Percentiles rank a stretch among this genome's conserved stretches.
Conservation (phyloP, 371 early-diverging fungal species). For the Mortierella polycephala region DNA sequence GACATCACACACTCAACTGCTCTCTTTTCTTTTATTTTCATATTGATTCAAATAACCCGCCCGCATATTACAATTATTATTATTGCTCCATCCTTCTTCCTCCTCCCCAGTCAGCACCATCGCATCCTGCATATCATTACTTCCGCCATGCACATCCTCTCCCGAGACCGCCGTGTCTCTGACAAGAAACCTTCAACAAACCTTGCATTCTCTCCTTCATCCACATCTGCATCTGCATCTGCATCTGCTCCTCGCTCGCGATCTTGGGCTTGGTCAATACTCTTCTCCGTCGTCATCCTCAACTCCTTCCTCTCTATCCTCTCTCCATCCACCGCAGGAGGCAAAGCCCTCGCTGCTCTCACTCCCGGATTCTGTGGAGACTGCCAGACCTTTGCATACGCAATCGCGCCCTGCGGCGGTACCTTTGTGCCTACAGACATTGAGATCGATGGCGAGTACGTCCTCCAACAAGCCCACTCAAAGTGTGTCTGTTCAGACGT, state of each 20-base stretch:
- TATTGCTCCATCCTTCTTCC: too few species aligned
- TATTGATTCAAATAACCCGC: too few species aligned
- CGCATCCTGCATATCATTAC: not conserved
- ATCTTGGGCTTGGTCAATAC: conserved; percentile 24
- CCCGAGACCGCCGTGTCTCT: too few species aligned
- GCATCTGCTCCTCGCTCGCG: not conserved
- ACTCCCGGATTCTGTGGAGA: conserved; percentile 43
- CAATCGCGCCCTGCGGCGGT: conserved; percentile 39
- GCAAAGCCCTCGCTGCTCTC: conserved; percentile 20
- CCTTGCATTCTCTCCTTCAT: not conserved
- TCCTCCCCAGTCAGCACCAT: not conserved
- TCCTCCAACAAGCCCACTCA: conserved; percentile 17
- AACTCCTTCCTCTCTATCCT: conserved; percentile 21
- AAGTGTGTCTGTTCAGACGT: conserved; percentile 35
- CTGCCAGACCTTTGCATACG: conserved; percentile 43
- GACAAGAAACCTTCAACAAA: not conserved
- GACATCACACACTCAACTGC: too few species aligned
- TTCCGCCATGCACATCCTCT: not conserved
- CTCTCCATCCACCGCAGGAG: conserved; percentile 27
- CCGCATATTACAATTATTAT: too few species aligned
- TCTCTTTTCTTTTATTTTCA: too few species aligned
- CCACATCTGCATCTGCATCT: not conserved
- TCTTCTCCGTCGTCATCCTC: conserved; percentile 15
- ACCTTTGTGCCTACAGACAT: conserved; percentile 26
- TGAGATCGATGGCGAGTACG: conserved; percentile 23